Percentiles rank a stretch among this genome's conserved stretches.
phyloP scores from a whole-genome alignment of 2,329 filamentous ascomycete genomes.

The Trichoderma endophyticum region DNA sequence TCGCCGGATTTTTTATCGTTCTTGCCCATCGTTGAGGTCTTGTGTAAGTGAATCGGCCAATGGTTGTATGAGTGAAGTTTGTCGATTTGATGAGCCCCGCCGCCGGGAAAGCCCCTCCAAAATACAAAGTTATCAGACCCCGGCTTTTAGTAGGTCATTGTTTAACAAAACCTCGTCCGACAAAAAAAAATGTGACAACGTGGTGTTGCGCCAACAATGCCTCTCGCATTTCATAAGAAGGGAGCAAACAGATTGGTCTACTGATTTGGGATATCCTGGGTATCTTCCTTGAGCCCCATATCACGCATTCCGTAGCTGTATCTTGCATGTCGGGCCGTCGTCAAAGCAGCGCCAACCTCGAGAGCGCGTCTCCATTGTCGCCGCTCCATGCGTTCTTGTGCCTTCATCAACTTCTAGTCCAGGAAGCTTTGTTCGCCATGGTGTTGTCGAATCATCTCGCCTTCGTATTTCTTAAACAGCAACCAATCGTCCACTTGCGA shows the following conservation, averaged over 20 bases:
- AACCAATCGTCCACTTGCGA: slow-evolving; percentile 57
- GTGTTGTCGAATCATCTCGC: slow-evolving; percentile 38
- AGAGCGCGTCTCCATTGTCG: slow-evolving; percentile 29
- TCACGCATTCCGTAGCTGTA: slow-evolving; percentile 6
- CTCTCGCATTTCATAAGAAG: background rate
- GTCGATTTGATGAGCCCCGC: slow-evolving; percentile 7
- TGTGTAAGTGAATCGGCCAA: background rate
- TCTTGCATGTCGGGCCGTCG: slow-evolving; percentile 18
- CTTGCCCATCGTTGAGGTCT: slow-evolving; percentile 33
- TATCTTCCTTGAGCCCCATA: background rate
- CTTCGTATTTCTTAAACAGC: slow-evolving; percentile 47
- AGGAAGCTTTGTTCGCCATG: slow-evolving; percentile 40
- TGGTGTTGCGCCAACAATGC: background rate
- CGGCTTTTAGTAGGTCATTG: background rate
- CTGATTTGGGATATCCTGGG: background rate
- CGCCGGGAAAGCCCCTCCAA: slow-evolving; percentile 4
- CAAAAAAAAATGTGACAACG: background rate
- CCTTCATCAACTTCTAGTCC: slow-evolving; percentile 40
- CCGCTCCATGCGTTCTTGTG: slow-evolving; percentile 29
- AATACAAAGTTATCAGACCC: background rate
- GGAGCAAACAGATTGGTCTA: background rate
- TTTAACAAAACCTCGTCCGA: background rate
- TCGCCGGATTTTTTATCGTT: slow-evolving; percentile 42
- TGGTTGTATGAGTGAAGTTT: background rate
- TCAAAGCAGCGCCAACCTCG: slow-evolving; percentile 27